phyloP scores from a whole-genome alignment of 176 grass and related monocot genomes.

The Aechmea fasciata region DNA sequence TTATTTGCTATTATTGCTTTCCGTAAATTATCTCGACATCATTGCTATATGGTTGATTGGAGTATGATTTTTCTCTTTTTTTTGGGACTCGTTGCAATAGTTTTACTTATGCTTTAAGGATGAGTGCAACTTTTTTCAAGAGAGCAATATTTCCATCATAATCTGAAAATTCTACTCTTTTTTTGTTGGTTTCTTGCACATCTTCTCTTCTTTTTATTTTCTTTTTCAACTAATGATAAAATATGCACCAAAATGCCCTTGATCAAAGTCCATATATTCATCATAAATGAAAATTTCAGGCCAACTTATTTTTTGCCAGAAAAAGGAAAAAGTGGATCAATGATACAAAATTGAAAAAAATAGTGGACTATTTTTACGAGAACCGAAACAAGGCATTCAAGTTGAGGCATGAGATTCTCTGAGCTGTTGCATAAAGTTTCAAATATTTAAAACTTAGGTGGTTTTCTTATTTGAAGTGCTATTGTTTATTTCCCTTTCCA shows the following conservation, averaged over 20 bases:
- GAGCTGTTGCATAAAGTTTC: slow-evolving; percentile 32
- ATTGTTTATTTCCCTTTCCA: slow-evolving; percentile 18
- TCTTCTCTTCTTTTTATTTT: too few species aligned
- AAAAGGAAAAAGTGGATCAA: too few species aligned
- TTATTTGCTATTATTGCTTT: slow-evolving; percentile 24
- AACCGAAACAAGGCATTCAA: background rate
- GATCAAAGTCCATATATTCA: too few species aligned
- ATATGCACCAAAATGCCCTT: too few species aligned
- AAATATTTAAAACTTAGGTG: slow-evolving; percentile 37
- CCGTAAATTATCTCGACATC: background rate
- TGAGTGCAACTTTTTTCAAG: background rate
- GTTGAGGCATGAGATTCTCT: background rate
- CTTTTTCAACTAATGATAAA: too few species aligned
- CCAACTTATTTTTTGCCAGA: too few species aligned
- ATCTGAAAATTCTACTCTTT: too few species aligned
- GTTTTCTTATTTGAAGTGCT: slow-evolving; percentile 28
- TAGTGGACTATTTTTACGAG: too few species aligned
- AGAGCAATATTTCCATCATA: background rate
- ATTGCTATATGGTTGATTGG: background rate
- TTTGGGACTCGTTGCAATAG: background rate
- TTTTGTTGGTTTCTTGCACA: too few species aligned
- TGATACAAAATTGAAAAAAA: too few species aligned
- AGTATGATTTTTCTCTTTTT: background rate
- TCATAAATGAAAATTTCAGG: too few species aligned
- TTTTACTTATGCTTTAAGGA: background rate